These are phyloP conservation scores for Murraya koenigii DNA, from an alignment of 345 rosid species.

Conservation along the genomic window DNA sequence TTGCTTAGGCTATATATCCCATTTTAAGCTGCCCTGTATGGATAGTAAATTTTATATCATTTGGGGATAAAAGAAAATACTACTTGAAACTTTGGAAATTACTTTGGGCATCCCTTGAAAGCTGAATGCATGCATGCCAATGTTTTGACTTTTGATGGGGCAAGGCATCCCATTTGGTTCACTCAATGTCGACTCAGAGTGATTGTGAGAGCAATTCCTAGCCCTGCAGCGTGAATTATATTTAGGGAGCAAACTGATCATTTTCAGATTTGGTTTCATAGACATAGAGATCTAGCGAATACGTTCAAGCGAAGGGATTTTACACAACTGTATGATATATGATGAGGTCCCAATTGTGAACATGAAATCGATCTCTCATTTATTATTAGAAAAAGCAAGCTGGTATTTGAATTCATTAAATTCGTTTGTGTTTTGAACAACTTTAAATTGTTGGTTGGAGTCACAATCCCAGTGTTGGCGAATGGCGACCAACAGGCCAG, in stretches of 20 bases:
- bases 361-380: not conserved
- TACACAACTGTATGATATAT: not conserved
- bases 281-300: no score
- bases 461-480: no score
- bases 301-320: no score
- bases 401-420: constrained; percentile 7
- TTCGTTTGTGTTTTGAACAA: not conserved
- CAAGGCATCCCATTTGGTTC: constrained; percentile 5
- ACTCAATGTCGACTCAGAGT: not conserved
- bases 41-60: no score
- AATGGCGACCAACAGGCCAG: no score
- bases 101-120: no score
- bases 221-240: no score
- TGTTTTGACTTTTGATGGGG: constrained; percentile 8
- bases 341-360: constrained; percentile 3
- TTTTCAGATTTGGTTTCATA: no score
- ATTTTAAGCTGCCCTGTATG: not conserved
- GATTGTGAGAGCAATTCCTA: no score
- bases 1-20: not conserved
- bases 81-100: not conserved
- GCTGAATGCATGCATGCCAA: not conserved
- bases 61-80: no score
- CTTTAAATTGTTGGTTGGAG: no score
- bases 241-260: no score
- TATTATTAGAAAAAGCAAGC: not conserved